Evolutionary conservation across 1,139 yeast genomes (phyloP), one percentile per base, ranked within the genome.

Genomic region (Nakaseomyces bracarensis): DNA sequence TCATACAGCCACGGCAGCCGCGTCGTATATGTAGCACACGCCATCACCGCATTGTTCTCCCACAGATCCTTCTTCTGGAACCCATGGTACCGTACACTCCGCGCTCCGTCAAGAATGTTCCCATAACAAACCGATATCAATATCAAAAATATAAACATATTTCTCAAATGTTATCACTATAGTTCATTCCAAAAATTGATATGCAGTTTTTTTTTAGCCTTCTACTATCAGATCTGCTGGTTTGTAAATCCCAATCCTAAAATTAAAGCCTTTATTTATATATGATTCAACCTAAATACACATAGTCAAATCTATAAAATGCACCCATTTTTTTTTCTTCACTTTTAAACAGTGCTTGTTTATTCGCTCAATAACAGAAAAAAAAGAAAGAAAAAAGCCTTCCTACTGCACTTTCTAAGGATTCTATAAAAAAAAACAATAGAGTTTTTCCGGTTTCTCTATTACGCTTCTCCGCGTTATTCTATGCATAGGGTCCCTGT

Each of bases 11-110:
- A 39, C 6, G 18, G 11, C 19, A 39, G 20, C 13, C 29, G 11
- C 10, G 30, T 33, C 15, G 33, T 21, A 25, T 39, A 39, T 2
- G 38, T 31, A 13, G 38, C 38, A 30, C 41, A 39, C 25, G 41
- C 37, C 37, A 31, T 19, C 26, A 39, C 41, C 11, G 41, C 37
- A 19, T 39, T 39, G 22, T 14, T 18, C 31, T 25, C 41, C 34
- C 26, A 33, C n/a, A 23, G 1, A 27, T 39, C 42, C 14, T 14
- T 20, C 36, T 21, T 20, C 14, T 33, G 36, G n/a, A 33, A 33
- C 36, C 36, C 36, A 19, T 30, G 34, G 13, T 30, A 30, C 21
- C 34, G 34, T 4, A 30, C 14, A n/a, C 34, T 30, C 34, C 18
- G 34, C 22, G 18, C 18, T 7, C 34, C 34, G 34, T 30, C 34